Evolutionary conservation across 345 rosid species (phyloP).

Genomic region (Odontarrhena argentea): DNA sequence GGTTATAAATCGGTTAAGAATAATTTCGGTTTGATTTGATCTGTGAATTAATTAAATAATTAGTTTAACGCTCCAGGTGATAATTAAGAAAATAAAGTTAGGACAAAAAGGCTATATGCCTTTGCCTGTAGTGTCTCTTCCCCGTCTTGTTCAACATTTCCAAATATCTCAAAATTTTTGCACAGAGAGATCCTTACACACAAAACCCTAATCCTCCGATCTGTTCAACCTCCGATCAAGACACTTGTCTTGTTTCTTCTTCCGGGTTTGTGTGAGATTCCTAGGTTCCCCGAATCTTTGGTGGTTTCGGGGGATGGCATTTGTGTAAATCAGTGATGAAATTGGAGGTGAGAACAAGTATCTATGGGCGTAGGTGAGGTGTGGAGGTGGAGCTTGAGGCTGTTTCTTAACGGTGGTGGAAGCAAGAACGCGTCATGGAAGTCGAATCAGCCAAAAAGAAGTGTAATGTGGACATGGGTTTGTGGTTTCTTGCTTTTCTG

Average conservation of each 20-base stretch:
- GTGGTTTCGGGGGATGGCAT: slow-evolving; percentile 40
- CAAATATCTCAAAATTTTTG: slow-evolving; percentile 20
- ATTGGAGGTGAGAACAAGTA: slow-evolving; percentile 31
- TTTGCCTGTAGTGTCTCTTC: slow-evolving; percentile 22
- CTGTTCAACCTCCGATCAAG: slow-evolving; percentile 21
- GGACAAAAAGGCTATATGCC: slow-evolving; percentile 37
- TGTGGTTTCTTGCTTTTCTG: slow-evolving; percentile 89
- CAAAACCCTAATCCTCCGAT: slow-evolving; percentile 42
- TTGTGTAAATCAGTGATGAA: slow-evolving; percentile 47
- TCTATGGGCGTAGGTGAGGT: slow-evolving; percentile 59
- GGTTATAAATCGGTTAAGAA: slow-evolving; percentile 20
- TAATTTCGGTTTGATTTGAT: slow-evolving; percentile 11
- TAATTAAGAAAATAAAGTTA: neutral
- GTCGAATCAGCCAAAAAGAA: slow-evolving; percentile 47
- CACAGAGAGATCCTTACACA: slow-evolving; percentile 31
- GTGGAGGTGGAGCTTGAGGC: slow-evolving; percentile 61
- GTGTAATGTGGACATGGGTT: slow-evolving; percentile 61
- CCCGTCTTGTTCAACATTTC: slow-evolving; percentile 32
- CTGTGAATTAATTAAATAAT: slow-evolving; percentile 2
- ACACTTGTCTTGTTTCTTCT: neutral
- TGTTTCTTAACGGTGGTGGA: slow-evolving; percentile 45
- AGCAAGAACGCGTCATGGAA: slow-evolving; percentile 45
- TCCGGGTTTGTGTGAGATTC: slow-evolving; percentile 21
- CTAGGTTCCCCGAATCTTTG: slow-evolving; percentile 31
- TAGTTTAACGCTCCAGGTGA: slow-evolving; percentile 5